Conservation (phyloP, 208 protist genomes). For the Trypanosoma conorhini region DNA sequence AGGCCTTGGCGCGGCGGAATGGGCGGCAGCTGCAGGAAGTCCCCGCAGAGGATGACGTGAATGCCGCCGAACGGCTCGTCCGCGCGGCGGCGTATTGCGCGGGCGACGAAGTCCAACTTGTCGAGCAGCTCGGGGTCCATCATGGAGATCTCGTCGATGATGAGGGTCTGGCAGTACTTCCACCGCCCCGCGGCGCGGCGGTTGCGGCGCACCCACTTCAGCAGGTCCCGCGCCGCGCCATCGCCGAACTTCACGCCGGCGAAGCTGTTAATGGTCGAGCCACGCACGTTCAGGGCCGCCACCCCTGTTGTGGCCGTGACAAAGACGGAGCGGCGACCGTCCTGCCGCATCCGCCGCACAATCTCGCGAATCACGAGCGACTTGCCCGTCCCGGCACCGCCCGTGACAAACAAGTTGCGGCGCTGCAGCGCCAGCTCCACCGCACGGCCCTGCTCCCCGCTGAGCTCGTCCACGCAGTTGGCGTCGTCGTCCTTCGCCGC, state of each 20-base stretch:
- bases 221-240: constrained; percentile 24
- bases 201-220: too few relatives aligned
- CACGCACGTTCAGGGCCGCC: constrained; percentile 37
- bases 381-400: constrained; percentile 83
- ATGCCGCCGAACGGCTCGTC: constrained; percentile 52
- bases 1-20: neutral
- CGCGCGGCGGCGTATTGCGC: constrained; percentile 25
- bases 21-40: constrained; percentile 52
- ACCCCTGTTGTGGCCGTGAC: constrained; percentile 44
- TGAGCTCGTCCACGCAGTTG: constrained; percentile 9
- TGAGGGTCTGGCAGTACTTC: constrained; percentile 33
- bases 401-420: constrained; percentile 74
- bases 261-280: constrained; percentile 44
- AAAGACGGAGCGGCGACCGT: constrained; percentile 28
- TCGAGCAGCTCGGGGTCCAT: constrained; percentile 28
- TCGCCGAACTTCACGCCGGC: constrained; percentile 46
- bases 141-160: constrained; percentile 56
- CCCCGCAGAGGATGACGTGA: constrained; percentile 44
- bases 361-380: constrained; percentile 73
- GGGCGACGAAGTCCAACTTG: constrained; percentile 35
- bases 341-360: constrained; percentile 40
- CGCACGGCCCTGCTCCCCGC: constrained; percentile 47
- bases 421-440: constrained; percentile 44
- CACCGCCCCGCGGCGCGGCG: constrained; percentile 32
- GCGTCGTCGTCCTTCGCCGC: neutral